Evolutionary conservation across 257 asterid genomes (phyloP), one percentile per base, ranked within the genome.

Genomic region (Perilla frutescens): DNA sequence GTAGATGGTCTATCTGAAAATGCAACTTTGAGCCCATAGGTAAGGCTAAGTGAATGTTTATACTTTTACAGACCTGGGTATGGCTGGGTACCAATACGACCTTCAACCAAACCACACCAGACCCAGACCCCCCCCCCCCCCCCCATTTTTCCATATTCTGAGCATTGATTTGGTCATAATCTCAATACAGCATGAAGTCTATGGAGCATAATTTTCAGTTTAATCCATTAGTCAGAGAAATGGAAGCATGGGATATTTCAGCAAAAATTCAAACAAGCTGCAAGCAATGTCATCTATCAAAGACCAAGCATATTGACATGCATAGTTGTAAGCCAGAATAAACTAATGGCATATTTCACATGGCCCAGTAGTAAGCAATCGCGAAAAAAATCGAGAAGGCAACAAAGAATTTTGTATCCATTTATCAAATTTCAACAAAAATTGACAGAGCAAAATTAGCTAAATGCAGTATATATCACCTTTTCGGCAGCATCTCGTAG

Each of bases 401-500:
- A 53, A 6, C 60, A 29, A 32, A 32, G 47, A 32, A 31, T 10
- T 61, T 26, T 10, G 14, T 13, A 66, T 68, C 13, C 29, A 72
- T 13, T 73, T 32, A 62, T 44, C 45, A 62, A 48, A 49, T 69
- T 54, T 72, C 62, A 68, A 57, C 13, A n/a, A 54, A 5, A 77
- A 44, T 13, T 58, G 60, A 65, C 62, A 64, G 3, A 67, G 36
- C 12, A 36, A 68, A 15, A 69, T 20, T 8, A 70, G 66, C 29
- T 8, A 39, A 70, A 62, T 60, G 59, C 58, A 66, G 26, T 20
- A 20, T 45, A 39, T 32, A 68, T 78, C 68, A 95, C 98, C 96
- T 89, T 87, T 66, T 84, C 92, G 32, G 97, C 96, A 47, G 91
- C 96, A 77, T 83, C 86, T 66, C 87, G 80, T 64, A 91, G 88